Conservation (phyloP, 345 rosid genomes). For the Ailanthus altissimus region DNA sequence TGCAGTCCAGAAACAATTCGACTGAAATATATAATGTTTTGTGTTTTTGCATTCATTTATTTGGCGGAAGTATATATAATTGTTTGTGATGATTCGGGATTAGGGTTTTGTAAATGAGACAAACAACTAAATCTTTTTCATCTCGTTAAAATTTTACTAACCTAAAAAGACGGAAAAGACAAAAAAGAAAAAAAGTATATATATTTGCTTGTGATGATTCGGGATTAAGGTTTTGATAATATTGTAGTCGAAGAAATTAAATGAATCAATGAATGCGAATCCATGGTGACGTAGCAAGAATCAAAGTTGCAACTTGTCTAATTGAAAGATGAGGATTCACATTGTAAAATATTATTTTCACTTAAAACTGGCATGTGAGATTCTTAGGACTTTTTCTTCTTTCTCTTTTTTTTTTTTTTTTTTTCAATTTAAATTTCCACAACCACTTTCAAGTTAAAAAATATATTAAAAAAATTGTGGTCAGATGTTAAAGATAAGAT, state of each 20-base stretch:
- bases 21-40: too few relatives aligned
- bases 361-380: neutral
- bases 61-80: neutral
- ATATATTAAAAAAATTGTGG: neutral
- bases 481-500: neutral
- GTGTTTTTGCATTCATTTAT: neutral
- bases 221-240: neutral
- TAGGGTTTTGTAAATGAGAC: neutral
- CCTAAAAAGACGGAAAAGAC: too few relatives aligned
- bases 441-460: neutral
- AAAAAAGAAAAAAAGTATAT: too few relatives aligned
- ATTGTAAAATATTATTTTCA: neutral
- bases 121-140: too few relatives aligned
- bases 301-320: slow-evolving; percentile 5
- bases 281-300: neutral
- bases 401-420: too few relatives aligned
- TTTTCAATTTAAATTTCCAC: neutral
- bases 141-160: too few relatives aligned
- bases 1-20: too few relatives aligned
- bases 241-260: neutral
- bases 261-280: neutral
- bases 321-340: neutral
- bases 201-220: neutral
- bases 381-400: too few relatives aligned
- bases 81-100: neutral